phyloP scores from a whole-genome alignment of 352 stramenopile genomes.

The Pythium guiyangense region DNA sequence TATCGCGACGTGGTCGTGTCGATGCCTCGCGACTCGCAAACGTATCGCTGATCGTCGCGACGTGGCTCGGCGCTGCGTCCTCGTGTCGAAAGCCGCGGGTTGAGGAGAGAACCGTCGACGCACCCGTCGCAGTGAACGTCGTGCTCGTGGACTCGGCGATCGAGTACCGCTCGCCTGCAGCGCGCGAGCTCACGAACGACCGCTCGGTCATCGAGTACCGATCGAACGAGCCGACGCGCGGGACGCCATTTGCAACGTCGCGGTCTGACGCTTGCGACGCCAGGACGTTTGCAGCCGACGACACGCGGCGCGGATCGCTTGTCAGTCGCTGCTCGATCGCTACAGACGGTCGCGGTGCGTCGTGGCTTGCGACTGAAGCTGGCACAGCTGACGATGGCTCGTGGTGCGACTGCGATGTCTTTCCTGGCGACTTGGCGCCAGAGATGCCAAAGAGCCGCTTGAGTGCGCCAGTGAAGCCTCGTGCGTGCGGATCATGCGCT shows the following conservation, averaged over 20 bases:
- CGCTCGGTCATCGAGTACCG: slow-evolving; percentile 8
- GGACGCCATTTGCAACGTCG: not conserved
- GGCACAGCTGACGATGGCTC: too few species aligned
- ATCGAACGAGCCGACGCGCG: slow-evolving; percentile 6
- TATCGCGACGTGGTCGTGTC: slow-evolving; percentile 39
- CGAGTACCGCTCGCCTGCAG: slow-evolving; percentile 21
- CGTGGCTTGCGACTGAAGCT: not conserved
- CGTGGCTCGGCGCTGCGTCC: not conserved
- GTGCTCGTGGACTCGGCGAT: slow-evolving; percentile 16
- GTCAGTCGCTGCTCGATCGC: not conserved
- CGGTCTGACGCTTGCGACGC: not conserved
- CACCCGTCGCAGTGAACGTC: too few species aligned
- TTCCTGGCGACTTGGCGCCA: slow-evolving; percentile 14
- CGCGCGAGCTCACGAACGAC: slow-evolving; percentile 1
- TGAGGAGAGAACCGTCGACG: too few species aligned
- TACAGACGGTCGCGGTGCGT: not conserved
- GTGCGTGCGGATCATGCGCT: slow-evolving; percentile 3
- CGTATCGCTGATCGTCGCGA: not conserved
- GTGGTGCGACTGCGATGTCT: not conserved
- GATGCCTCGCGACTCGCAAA: not conserved
- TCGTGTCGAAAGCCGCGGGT: not conserved
- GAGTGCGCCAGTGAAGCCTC: slow-evolving; percentile 42
- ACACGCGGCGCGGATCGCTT: not conserved
- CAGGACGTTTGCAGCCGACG: not conserved
- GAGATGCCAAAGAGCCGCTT: slow-evolving; percentile 70